Evolutionary conservation across 352 stramenopile genomes (phyloP), one percentile per base, ranked within the genome.

Genomic region (Hyaloperonospora arabidopsidis): DNA sequence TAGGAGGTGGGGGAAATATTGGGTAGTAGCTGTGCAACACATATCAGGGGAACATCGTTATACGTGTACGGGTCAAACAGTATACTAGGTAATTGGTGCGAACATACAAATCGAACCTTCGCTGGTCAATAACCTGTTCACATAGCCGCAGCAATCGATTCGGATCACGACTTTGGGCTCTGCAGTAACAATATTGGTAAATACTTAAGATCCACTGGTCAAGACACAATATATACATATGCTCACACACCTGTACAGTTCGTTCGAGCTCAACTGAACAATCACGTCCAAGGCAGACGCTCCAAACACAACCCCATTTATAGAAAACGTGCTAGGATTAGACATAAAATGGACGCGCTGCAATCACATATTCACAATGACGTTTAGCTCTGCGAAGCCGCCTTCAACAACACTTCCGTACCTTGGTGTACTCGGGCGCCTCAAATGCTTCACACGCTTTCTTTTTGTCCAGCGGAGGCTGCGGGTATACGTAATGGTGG

Each of bases 301-400:
- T 40, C 90, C 93, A 52, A 99, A 86, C 13, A 96, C 71, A 13
- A 97, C 61, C 46, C 91, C 95, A 62, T 98, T 98, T 54, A 98
- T 89, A 47, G 81, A 76, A 45, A 99, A 93, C 18, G 91, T 97
- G 55, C 83, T 96, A 7, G 96, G 96, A 63, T 99, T 99, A 1
- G 95, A 84, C 61, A 98, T 86, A 59, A 95, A 93, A 62, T 98
- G 89, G 6, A 98, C 81, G 18, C 95, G 82, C 70, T 89, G 54
- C n/a, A 65, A 19, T 44, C 1, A 52, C 2, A 11, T 44, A 49
- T 25, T 35, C 4, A 23, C 13, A 12, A 43, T 65, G 45, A 59
- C 12, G 38, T 52, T 54, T 32, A 29, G 49, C 10, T 53, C 48
- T 5, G 4, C 8, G 49, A 1, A 34, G 32, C 15, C 15, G 4